A percentile compares a stretch with the other conserved stretches of the same genome.
Evolutionary conservation across 2,329 filamentous ascomycete species (phyloP).

Genomic region (Cladobotryum protrusum): DNA sequence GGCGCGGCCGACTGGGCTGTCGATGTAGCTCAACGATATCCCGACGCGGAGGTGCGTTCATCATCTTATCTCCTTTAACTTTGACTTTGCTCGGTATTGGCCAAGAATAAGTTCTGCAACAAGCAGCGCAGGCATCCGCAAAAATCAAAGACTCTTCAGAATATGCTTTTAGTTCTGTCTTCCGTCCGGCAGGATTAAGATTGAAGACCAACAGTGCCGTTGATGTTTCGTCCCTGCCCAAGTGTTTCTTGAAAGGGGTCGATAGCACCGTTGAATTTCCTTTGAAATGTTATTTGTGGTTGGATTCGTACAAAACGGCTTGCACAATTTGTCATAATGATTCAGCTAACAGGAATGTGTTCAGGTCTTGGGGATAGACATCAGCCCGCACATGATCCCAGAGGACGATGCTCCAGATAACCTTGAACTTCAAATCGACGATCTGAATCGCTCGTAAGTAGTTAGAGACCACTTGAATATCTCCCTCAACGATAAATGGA

Average conservation of each 20-base stretch:
- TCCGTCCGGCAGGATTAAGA: too few relatives aligned
- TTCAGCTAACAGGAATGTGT: neutral
- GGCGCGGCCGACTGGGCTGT: constrained; percentile 66
- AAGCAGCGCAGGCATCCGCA: too few relatives aligned
- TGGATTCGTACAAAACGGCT: too few relatives aligned
- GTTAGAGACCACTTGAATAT: neutral
- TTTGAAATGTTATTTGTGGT: too few relatives aligned
- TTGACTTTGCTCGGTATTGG: neutral
- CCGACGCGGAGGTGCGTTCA: constrained; percentile 54
- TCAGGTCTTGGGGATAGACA: constrained; percentile 67
- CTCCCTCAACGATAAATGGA: neutral
- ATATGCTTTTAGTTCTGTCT: too few relatives aligned
- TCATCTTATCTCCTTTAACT: neutral
- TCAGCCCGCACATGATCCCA: constrained; percentile 63
- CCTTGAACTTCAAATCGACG: constrained; percentile 65
- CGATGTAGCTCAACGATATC: constrained; percentile 59
- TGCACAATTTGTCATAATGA: neutral
- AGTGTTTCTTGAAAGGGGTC: too few relatives aligned
- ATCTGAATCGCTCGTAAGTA: constrained; percentile 57
- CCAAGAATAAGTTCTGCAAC: neutral
- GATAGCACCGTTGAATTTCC: too few relatives aligned
- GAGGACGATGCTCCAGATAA: constrained; percentile 56
- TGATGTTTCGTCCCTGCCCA: too few relatives aligned
- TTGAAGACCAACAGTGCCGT: too few relatives aligned
- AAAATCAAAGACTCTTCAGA: too few relatives aligned